A percentile compares a stretch with the other conserved stretches of the same genome.
phyloP scores from a whole-genome alignment of 257 asterid genomes.

The Gentiana straminea region DNA sequence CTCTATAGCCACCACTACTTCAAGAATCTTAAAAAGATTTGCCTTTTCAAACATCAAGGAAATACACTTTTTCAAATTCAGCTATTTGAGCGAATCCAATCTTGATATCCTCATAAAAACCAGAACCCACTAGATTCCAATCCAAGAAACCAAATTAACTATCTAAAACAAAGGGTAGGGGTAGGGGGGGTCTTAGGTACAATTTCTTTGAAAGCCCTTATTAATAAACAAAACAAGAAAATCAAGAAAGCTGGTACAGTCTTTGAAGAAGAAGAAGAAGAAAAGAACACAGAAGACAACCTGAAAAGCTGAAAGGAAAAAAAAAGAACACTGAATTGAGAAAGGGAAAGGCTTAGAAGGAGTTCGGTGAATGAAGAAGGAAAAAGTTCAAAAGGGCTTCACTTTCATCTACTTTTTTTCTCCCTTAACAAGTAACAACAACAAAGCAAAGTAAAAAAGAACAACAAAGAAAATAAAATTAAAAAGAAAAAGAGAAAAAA shows the following conservation, averaged over 20 bases:
- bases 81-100: constrained; percentile 8
- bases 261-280: too few species aligned
- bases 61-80: constrained; percentile 18
- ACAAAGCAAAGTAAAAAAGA: not conserved
- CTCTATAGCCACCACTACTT: constrained; percentile 34
- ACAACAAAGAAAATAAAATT: too few species aligned
- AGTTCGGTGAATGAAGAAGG: constrained; percentile 21
- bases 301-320: too few species aligned
- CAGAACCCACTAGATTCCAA: constrained; percentile 20
- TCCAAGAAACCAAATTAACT: too few species aligned
- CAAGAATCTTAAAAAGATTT: constrained; percentile 58
- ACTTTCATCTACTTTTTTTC: constrained; percentile 36
- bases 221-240: too few species aligned
- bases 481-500: too few species aligned
- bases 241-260: too few species aligned
- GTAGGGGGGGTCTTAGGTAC: too few species aligned
- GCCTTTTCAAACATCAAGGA: constrained; percentile 34
- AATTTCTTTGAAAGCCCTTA: too few species aligned
- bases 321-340: constrained; percentile 20
- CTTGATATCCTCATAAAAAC: constrained; percentile 20
- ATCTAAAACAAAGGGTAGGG: too few species aligned
- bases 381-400: constrained; percentile 30
- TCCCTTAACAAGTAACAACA: constrained; percentile 20
- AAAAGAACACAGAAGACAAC: too few species aligned
- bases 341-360: constrained; percentile 8